Evolutionary conservation across 2,329 filamentous ascomycete species (phyloP).

Genomic region (Verticillium dahliae): DNA sequence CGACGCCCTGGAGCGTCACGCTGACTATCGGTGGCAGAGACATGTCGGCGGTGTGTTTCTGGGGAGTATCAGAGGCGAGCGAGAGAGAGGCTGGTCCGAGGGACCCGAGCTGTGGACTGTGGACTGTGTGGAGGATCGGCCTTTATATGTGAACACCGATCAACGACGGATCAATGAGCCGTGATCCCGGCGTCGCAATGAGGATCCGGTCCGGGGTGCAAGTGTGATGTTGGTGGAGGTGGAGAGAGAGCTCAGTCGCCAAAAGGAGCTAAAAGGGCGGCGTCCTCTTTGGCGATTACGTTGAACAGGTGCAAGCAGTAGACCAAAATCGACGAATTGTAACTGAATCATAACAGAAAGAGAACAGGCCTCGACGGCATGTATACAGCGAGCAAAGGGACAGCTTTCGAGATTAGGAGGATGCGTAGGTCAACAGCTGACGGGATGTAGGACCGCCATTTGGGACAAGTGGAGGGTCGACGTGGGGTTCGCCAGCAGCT

Average conservation of each 20-base stretch:
- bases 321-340: neutral
- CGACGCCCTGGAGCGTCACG: conserved; percentile 58
- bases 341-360: neutral
- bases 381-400: neutral
- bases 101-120: neutral
- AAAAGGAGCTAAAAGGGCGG: too few species aligned
- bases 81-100: neutral
- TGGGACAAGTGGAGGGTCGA: conserved; percentile 2
- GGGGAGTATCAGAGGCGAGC: neutral
- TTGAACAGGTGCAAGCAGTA: neutral
- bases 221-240: too few species aligned
- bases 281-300: too few species aligned
- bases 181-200: neutral
- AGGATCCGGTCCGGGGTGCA: neutral
- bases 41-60: conserved; percentile 16
- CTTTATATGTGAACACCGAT: neutral
- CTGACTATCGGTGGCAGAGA: conserved; percentile 45
- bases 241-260: too few species aligned
- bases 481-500: conserved; percentile 1
- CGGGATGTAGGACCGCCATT: conserved; percentile 5
- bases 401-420: neutral
- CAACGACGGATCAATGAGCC: neutral
- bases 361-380: neutral
- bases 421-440: neutral
- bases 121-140: neutral